Base-by-base conservation (phyloP, 768 basidiomycete species). In the Rhodotorula graminis region DNA sequence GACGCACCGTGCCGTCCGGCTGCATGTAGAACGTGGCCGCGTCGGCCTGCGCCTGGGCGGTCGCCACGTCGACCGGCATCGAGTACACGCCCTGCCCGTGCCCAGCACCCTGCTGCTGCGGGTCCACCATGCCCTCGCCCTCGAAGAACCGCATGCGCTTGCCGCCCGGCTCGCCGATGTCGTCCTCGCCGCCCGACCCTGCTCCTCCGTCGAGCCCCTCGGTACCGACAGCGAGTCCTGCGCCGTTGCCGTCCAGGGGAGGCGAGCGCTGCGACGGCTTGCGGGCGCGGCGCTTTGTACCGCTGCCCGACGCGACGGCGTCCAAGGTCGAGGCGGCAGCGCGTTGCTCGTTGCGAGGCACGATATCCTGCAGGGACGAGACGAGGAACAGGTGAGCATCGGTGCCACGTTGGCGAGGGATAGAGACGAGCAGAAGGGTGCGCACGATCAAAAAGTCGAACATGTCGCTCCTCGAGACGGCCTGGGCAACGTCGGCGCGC, bases 371-470 rank as follows among this genome's bases (percentile, higher is more conserved):
- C 21, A 10, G 31, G 15, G 2, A 19, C 1, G 21, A 3, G 12
- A 33, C n/a, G n/a, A n/a, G n/a, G n/a, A n/a, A n/a, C n/a, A n/a
- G n/a, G n/a, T n/a, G n/a, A n/a, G n/a, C n/a, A n/a, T n/a, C n/a
- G n/a, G n/a, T n/a, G n/a, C n/a, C n/a, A n/a, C n/a, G n/a, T n/a
- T n/a, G n/a, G n/a, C n/a, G n/a, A n/a, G n/a, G n/a, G n/a, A n/a
- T n/a, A n/a, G n/a, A n/a, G n/a, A 37, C 5, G 29, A 37, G n/a
- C 19, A 44, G 9, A 50, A 23, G 49, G 31, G 19, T 42, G 25
- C 63, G 55, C 44, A 72, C 95, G 80, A 97, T 95, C 69, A 98
- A 84, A 79, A 98, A 98, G 83, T 97, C 95, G 78, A 97, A 97
- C 80, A 94, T 65, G 82, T 97, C 95, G 9, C 90, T 90, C 81